phyloP scores from a whole-genome alignment of 306 rosid genomes.

The Benincasa hispida region DNA sequence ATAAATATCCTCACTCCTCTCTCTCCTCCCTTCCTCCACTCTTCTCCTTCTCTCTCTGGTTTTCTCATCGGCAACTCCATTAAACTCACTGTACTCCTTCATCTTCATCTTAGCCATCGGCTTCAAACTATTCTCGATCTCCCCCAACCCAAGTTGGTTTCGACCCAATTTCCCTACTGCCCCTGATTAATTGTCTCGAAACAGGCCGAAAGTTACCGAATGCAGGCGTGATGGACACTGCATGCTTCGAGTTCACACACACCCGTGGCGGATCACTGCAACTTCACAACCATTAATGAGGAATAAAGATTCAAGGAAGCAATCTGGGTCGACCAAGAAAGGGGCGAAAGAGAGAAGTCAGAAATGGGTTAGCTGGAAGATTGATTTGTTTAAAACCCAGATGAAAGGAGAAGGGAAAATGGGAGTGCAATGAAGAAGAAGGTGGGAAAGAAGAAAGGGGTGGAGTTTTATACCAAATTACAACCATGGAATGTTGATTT shows the following conservation, averaged over 20 bases:
- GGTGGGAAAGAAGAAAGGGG: not conserved
- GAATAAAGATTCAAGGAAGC: not conserved
- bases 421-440: not conserved
- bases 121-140: conserved; percentile 9
- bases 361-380: not conserved
- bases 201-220: conserved; percentile 50
- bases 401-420: not conserved
- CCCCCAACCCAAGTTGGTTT: conserved; percentile 14
- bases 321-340: conserved; percentile 10
- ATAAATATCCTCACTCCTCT: too few species aligned
- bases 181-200: conserved; percentile 22
- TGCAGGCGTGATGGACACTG: conserved; percentile 90
- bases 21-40: too few species aligned
- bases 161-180: conserved; percentile 36
- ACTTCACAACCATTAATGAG: not conserved
- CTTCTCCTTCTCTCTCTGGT: too few species aligned
- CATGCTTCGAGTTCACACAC: conserved; percentile 77
- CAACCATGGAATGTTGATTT: conserved; percentile 10
- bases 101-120: conserved; percentile 5
- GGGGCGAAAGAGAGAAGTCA: not conserved
- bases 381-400: not conserved
- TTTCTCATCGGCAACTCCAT: too few species aligned
- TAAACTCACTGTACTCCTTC: too few species aligned
- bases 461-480: conserved; percentile 6
- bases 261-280: conserved; percentile 43